Percentiles rank a stretch among this genome's conserved stretches.
phyloP scores from a whole-genome alignment of 1,139 yeast genomes.

The Candida sojae region DNA sequence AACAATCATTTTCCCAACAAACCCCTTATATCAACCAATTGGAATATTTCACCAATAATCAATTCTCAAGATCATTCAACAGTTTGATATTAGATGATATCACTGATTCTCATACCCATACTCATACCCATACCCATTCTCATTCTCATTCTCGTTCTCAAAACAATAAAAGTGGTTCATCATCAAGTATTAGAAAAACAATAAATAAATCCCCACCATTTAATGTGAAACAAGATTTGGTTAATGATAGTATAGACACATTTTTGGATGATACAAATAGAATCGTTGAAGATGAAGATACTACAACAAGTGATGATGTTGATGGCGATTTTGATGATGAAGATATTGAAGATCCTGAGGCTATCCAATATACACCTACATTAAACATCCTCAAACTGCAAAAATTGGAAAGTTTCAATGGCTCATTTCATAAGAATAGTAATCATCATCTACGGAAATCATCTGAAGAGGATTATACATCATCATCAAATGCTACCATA shows the following conservation, averaged over 20 bases:
- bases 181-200: slow-evolving; percentile 15
- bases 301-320: slow-evolving; percentile 21
- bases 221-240: slow-evolving; percentile 36
- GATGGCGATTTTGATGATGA: slow-evolving; percentile 12
- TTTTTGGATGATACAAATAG: slow-evolving; percentile 18
- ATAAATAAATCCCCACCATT: slow-evolving; percentile 49
- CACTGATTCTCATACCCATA: not conserved
- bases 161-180: not conserved
- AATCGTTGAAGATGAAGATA: slow-evolving; percentile 11
- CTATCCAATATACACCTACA: slow-evolving; percentile 7
- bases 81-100: slow-evolving; percentile 44
- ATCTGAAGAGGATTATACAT: slow-evolving; percentile 8
- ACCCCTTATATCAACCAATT: slow-evolving; percentile 19
- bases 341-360: slow-evolving; percentile 7
- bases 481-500: slow-evolving; percentile 11
- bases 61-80: slow-evolving; percentile 48
- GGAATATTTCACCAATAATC: slow-evolving; percentile 43
- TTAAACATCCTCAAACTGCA: slow-evolving; percentile 1
- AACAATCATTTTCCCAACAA: slow-evolving; percentile 8
- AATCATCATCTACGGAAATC: slow-evolving; percentile 15
- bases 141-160: not conserved
- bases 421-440: slow-evolving; percentile 4
- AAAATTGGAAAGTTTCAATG: not conserved
- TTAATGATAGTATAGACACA: slow-evolving; percentile 28
- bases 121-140: not conserved